These are phyloP conservation scores for Phytophthora vignae DNA, from an alignment of 352 stramenopile genomes.

Conservation along the genomic window DNA sequence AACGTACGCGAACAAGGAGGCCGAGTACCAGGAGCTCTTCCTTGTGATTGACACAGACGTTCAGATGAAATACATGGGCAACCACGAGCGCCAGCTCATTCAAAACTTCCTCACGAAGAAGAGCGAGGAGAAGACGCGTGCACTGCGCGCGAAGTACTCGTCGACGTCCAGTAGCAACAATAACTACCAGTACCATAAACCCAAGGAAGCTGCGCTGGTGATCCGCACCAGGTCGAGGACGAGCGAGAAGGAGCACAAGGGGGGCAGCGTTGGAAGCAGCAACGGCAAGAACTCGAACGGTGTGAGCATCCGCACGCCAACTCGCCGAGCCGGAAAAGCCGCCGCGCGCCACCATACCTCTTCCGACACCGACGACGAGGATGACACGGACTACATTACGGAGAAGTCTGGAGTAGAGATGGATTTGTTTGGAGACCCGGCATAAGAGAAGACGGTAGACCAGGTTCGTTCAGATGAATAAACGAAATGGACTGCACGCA, in stretches of 20 bases:
- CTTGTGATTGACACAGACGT: constrained; percentile 69
- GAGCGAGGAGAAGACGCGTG: constrained; percentile 64
- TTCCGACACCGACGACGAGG: constrained; percentile 82
- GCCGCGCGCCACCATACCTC: constrained; percentile 40
- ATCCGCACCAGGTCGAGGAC: constrained; percentile 82
- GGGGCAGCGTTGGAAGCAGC: constrained; percentile 61
- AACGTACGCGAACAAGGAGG: constrained; percentile 35
- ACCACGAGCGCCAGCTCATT: constrained; percentile 59
- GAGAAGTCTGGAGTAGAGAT: constrained; percentile 56
- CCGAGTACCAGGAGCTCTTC: constrained; percentile 73
- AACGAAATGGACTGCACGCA: background rate
- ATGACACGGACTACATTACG: constrained; percentile 61
- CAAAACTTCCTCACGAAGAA: constrained; percentile 67
- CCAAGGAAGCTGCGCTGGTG: constrained; percentile 79
- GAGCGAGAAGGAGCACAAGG: constrained; percentile 51
- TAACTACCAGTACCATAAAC: constrained; percentile 73
- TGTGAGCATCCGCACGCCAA: constrained; percentile 66
- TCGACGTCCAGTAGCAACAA: constrained; percentile 47
- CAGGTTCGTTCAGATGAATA: background rate
- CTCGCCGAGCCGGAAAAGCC: constrained; percentile 29
- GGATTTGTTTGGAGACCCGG: constrained; percentile 53
- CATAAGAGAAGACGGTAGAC: constrained; percentile 21
- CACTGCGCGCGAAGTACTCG: constrained; percentile 54
- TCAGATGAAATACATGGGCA: constrained; percentile 45
- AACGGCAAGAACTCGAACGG: constrained; percentile 56